These are phyloP conservation scores for Solanum chilense DNA, from an alignment of 257 asterid genomes.

Conservation along the genomic window DNA sequence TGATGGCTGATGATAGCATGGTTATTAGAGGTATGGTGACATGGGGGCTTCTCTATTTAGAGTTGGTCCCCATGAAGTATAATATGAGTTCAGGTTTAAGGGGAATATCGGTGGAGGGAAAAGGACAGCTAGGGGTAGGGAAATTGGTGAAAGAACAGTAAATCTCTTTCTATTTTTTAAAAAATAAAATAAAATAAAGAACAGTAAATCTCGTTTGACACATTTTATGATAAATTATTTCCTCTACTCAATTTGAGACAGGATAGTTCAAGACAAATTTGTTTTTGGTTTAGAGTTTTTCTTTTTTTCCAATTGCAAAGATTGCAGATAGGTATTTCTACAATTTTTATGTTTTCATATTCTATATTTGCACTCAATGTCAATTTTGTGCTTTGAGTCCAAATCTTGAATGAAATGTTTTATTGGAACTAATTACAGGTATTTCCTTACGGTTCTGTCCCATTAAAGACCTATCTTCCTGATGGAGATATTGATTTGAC, in stretches of 20 bases:
- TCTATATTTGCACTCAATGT: background rate
- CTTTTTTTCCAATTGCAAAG: background rate
- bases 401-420: background rate
- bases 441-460: constrained; percentile 88
- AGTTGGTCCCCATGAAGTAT: background rate
- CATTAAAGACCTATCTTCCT: constrained; percentile 87
- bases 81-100: background rate
- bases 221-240: background rate
- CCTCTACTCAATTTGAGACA: background rate
- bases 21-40: background rate
- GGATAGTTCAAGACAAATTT: background rate
- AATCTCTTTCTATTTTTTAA: background rate
- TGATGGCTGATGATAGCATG: background rate
- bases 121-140: background rate
- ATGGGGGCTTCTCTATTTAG: background rate
- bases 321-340: background rate
- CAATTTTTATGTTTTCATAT: background rate
- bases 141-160: background rate
- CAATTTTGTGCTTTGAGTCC: background rate
- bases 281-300: background rate
- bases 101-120: background rate
- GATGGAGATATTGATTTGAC: constrained; percentile 98
- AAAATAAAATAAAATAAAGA: background rate
- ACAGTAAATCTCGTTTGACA: background rate
- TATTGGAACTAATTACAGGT: constrained; percentile 34